Evolutionary conservation across 441 rosid genomes (phyloP).

Genomic region (Erysimum cheiri): DNA sequence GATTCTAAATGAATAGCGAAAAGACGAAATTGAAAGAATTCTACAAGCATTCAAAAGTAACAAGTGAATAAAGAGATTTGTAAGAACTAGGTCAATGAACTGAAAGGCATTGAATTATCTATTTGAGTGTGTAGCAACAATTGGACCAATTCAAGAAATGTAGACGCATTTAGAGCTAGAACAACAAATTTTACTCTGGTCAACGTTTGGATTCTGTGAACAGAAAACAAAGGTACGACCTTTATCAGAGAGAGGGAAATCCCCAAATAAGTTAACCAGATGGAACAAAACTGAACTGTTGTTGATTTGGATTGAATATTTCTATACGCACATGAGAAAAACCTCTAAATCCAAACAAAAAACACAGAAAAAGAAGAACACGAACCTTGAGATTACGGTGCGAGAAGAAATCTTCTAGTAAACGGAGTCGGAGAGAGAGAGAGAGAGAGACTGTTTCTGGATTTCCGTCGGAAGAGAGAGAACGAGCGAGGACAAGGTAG

Average conservation of each 20-base stretch:
- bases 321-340: neutral
- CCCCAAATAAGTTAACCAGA: conserved; percentile 16
- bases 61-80: neutral
- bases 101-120: neutral
- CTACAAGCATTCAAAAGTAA: neutral
- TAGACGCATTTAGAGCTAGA: conserved; percentile 10
- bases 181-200: neutral
- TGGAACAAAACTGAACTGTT: neutral
- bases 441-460: conserved; percentile 20
- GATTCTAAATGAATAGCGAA: neutral
- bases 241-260: conserved; percentile 20
- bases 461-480: conserved; percentile 3
- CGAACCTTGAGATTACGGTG: conserved; percentile 34
- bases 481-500: neutral
- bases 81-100: neutral
- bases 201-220: conserved; percentile 8
- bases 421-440: conserved; percentile 20
- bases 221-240: neutral
- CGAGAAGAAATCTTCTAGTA: conserved; percentile 2
- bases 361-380: neutral
- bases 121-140: neutral
- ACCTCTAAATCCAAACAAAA: neutral
- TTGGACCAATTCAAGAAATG: neutral
- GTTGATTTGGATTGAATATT: conserved; percentile 2
- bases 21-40: neutral